Base-by-base conservation (phyloP, 192 early-diverging fungal genomes). In the Backusella tarrabulga region DNA sequence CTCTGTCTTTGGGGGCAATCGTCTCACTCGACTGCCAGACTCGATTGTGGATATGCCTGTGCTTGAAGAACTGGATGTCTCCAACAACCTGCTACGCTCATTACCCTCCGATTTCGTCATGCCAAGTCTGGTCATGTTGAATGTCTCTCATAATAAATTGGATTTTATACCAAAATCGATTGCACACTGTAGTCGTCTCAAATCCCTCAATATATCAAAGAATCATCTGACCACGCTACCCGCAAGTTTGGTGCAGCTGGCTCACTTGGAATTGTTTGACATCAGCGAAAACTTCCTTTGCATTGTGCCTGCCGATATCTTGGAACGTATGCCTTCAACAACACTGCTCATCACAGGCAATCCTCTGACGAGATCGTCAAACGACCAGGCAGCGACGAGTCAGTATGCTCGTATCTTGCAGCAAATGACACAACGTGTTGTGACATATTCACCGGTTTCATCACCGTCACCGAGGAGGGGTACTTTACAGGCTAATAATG, bases 1-100 rank as follows among this genome's bases (percentile, higher is more conserved):
- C 3, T 88, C 87, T 8, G 85, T 88, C 34, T 88, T 81, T 68
- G 87, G 87, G 2, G 87, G 87, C 21, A 88, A 88, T 41, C 75
- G 75, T 1, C 68, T 88, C 46, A 76, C 70, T 11, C 46, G 52
- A 11, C 80, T 87, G 35, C 85, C 87, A 42, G 72, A 83, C 41
- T 80, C 78, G 4, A 77, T 90, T 35, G 79, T 77, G 8, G 68
- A 81, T 40, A 86, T 90, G 83, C 44, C 69, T 1, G 52, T 71
- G 6, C 68, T 90, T 21, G 79, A 83, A 46, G 89, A 90, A 67
- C 52, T 90, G 2, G 87, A 88, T 67, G 66, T 90, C 41, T 87
- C 85, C 19, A 80, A 86, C 56, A 90, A 90, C 75, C 77, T 82
- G 67, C 66, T 90, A 3, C 46, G 74, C 6, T 73, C 79, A 67